These are phyloP conservation scores for Citrus cavaleriei DNA, from an alignment of 345 rosid genomes.

Conservation along the genomic window DNA sequence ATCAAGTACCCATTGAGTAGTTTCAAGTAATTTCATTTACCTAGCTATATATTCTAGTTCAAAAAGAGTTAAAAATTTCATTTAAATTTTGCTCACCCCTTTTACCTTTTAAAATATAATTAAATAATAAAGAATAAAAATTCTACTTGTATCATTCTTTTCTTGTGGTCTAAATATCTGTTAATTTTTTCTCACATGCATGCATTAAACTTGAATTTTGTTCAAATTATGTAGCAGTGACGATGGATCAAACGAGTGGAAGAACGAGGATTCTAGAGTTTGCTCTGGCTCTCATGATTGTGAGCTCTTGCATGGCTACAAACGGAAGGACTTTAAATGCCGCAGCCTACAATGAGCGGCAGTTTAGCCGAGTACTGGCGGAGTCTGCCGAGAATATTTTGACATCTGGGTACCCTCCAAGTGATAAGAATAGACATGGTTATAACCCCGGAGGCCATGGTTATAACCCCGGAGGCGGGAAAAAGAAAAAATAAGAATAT, in stretches of 20 bases:
- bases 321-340: not conserved
- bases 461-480: constrained; percentile 9
- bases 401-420: not conserved
- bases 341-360: not conserved
- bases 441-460: constrained; percentile 20
- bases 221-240: not conserved
- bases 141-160: not conserved
- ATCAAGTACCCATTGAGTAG: accelerated
- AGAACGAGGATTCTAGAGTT: constrained; percentile 20
- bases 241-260: not conserved
- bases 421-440: constrained; percentile 14
- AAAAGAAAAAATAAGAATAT: no score
- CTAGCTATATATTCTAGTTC: no score
- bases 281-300: constrained; percentile 19
- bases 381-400: not conserved
- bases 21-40: no score
- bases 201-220: no score
- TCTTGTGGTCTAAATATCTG: no score
- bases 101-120: no score
- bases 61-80: no score
- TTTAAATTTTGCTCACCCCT: no score
- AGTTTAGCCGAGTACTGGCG: not conserved
- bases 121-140: not conserved
- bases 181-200: no score
- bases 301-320: constrained; percentile 22